Evolutionary conservation across 352 stramenopile genomes (phyloP).

Genomic region (Globisporangium splendens): DNA sequence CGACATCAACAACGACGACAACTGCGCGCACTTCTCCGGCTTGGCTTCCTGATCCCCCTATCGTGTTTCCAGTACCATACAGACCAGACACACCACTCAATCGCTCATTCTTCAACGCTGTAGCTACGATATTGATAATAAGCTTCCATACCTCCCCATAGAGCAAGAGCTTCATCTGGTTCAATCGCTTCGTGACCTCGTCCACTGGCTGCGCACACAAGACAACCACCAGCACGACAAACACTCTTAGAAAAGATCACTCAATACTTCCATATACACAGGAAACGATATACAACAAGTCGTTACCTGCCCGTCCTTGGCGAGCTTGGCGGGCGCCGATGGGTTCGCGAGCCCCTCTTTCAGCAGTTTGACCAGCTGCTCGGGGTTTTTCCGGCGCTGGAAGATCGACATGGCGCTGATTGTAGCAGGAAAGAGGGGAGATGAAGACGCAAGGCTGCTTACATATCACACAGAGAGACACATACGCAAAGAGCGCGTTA

Average conservation of each 20-base stretch:
- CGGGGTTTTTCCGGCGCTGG: slow-evolving; percentile 70
- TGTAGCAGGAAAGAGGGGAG: no score
- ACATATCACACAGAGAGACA: no score
- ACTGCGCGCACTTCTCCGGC: slow-evolving; percentile 73
- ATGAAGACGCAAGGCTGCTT: no score
- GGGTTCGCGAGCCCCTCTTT: slow-evolving; percentile 67
- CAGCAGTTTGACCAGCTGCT: slow-evolving; percentile 80
- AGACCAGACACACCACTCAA: not conserved
- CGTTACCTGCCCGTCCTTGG: slow-evolving; percentile 41
- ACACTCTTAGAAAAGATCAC: not conserved
- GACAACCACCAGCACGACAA: slow-evolving; percentile 2
- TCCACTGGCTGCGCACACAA: slow-evolving; percentile 30
- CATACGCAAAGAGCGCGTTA: no score
- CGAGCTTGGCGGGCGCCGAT: slow-evolving; percentile 37
- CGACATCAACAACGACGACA: slow-evolving; percentile 68
- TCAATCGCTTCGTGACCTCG: slow-evolving; percentile 78
- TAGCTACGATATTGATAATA: not conserved
- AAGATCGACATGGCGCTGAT: slow-evolving; percentile 55
- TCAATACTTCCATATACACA: not conserved
- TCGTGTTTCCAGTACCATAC: not conserved
- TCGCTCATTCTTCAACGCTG: no score
- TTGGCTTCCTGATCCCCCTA: slow-evolving; percentile 74
- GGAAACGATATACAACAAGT: not conserved
- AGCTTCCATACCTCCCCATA: slow-evolving; percentile 60
- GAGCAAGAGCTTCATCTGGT: slow-evolving; percentile 81